Evolutionary conservation across 2,329 filamentous ascomycete species (phyloP).

Genomic region (Colletotrichum sp.): DNA sequence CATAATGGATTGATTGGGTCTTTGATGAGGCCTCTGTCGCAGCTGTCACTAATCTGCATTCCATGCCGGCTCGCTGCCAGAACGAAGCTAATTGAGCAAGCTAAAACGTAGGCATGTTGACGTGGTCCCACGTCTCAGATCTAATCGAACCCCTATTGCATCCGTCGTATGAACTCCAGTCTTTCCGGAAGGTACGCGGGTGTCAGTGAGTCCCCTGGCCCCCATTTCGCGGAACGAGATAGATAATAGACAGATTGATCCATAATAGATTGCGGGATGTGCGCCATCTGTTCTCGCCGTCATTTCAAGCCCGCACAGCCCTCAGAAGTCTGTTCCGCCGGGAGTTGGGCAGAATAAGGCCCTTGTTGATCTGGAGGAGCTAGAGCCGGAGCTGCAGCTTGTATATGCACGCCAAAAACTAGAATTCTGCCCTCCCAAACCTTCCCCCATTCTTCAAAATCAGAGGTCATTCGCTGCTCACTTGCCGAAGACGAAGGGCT

Average conservation of each 20-base stretch:
- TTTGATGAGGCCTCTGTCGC: neutral
- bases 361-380: neutral
- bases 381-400: neutral
- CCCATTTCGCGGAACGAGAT: neutral
- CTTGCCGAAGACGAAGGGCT: neutral
- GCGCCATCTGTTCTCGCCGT: conserved; percentile 1
- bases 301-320: neutral
- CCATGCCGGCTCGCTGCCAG: neutral
- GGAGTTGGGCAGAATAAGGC: neutral
- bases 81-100: neutral
- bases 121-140: conserved; percentile 4
- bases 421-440: neutral
- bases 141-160: conserved; percentile 13
- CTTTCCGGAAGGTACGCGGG: neutral
- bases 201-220: neutral
- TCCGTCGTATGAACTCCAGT: neutral
- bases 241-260: neutral
- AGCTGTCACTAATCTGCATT: neutral
- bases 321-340: neutral
- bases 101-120: neutral
- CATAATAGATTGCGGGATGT: neutral
- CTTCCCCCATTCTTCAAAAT: neutral
- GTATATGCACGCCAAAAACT: neutral
- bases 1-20: neutral
- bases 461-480: neutral